Base-by-base conservation (phyloP, 108 stramenopile species). In the Cyclostephanos invisitatus region DNA sequence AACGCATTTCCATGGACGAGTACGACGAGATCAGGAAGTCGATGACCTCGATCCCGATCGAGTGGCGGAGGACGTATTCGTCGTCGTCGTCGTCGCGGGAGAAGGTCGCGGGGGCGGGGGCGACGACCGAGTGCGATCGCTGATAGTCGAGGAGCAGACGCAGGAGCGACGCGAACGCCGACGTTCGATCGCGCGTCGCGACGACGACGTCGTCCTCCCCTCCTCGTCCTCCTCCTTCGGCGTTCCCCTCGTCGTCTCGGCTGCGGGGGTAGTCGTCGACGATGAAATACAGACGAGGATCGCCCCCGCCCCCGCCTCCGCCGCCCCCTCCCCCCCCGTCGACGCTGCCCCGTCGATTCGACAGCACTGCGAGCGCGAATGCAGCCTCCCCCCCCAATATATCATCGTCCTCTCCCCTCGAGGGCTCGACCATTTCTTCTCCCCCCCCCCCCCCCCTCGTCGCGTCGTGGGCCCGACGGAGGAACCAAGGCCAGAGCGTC, bases 1-100 rank as follows among this genome's bases (percentile, higher is more conserved):
- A 55, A 27, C 76, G 69, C 17, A 77, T 53, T 29, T 77, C 76
- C 68, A 77, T 77, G 25, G 68, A 77, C 2, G 67, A 68, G 65
- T 70, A 77, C 32, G 76, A 63, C 24, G 68, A 40, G 55, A 77
- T 70, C 17, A 77, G 55, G 36, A 77, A 77, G 38, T 64, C 55
- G 46, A 70, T 20, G 0, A 77, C 56, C 55, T 77, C 68, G 14
- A 44, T 70, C 29, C 70, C 38, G 12, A 51, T 62, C 8, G 53
- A 47, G 27, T 38, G 28, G 48, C 49, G 38, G 15, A 0, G 11
- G 7, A 38, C 49, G 35, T 35, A 32, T 17, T 48, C 35, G 28
- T 60, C 29, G 22, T 42, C 22, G 11, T 14, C 49, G 14, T 63
- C 22, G 32, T 32, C 4, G 32, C 32, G 32, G 32, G 32, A 2